Conservation (phyloP, 768 basidiomycete species). For the Jaapia argillacea region DNA sequence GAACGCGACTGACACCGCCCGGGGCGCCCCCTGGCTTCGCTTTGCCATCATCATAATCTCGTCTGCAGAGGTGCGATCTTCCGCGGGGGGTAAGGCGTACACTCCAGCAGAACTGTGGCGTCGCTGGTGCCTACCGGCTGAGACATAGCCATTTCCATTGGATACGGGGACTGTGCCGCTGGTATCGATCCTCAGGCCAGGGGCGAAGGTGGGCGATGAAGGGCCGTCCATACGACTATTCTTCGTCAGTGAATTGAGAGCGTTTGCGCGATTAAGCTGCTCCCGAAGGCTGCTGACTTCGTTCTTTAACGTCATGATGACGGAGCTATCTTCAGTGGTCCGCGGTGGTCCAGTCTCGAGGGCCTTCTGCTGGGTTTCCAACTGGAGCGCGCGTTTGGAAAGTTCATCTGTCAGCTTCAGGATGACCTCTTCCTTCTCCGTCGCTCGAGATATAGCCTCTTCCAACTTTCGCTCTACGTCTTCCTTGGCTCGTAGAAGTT, state of each 20-base stretch:
- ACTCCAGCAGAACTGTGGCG: slow-evolving; percentile 84
- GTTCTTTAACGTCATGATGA: slow-evolving; percentile 82
- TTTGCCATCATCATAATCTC: slow-evolving; percentile 70
- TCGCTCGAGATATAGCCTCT: slow-evolving; percentile 59
- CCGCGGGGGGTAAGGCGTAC: slow-evolving; percentile 46
- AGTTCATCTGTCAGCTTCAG: slow-evolving; percentile 75
- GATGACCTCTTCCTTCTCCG: slow-evolving; percentile 80
- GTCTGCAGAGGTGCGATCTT: slow-evolving; percentile 66
- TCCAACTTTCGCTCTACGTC: slow-evolving; percentile 75
- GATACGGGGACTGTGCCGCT: slow-evolving; percentile 24
- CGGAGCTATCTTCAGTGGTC: slow-evolving; percentile 74
- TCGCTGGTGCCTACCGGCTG: slow-evolving; percentile 47
- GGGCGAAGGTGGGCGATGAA: slow-evolving; percentile 79
- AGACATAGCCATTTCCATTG: slow-evolving; percentile 25
- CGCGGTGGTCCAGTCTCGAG: slow-evolving; percentile 55
- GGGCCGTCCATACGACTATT: slow-evolving; percentile 62
- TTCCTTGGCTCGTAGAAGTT: slow-evolving; percentile 63
- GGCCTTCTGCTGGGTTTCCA: slow-evolving; percentile 68
- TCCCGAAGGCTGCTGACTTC: slow-evolving; percentile 91
- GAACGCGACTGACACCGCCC: slow-evolving; percentile 84
- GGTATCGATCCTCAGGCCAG: slow-evolving; percentile 54
- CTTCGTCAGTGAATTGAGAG: slow-evolving; percentile 78
- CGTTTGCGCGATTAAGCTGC: slow-evolving; percentile 92
- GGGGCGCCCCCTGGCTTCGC: slow-evolving; percentile 58
- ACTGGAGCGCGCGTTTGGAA: slow-evolving; percentile 55